Conservation (phyloP, 371 early-diverging fungal species). For the Conidiobolus incongruus region DNA sequence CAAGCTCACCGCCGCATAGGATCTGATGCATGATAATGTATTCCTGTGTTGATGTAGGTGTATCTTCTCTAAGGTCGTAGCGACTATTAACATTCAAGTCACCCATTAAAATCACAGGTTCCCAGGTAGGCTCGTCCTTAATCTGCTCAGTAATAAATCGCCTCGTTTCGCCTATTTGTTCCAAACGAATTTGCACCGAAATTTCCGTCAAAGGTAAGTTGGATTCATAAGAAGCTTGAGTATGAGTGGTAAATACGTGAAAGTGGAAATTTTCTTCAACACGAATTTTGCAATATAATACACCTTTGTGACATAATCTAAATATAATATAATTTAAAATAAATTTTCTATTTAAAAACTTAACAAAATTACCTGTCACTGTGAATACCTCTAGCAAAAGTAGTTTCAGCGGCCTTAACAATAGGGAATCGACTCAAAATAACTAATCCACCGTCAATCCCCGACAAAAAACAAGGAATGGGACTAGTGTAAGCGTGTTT, state of each 20-base stretch:
- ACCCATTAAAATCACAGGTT: constrained; percentile 36
- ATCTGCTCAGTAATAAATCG: constrained; percentile 22
- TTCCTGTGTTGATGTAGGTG: constrained; percentile 20
- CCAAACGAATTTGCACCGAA: constrained; percentile 25
- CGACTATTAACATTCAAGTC: constrained; percentile 55
- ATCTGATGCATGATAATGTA: constrained; percentile 40
- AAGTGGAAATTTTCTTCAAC: constrained; percentile 18
- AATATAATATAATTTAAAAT: not conserved
- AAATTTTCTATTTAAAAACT: not conserved
- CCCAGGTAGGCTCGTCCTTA: constrained; percentile 13
- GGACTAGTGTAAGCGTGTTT: constrained; percentile 23
- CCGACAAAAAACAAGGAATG: constrained; percentile 27
- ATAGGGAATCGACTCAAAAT: constrained; percentile 51
- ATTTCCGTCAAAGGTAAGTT: constrained; percentile 16
- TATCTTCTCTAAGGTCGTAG: constrained; percentile 11
- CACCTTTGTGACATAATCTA: constrained; percentile 52
- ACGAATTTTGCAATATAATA: constrained; percentile 40
- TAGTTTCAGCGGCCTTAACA: constrained; percentile 19
- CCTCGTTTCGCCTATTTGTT: constrained; percentile 31
- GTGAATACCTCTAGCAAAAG: constrained; percentile 38
- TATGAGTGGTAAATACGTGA: constrained; percentile 61
- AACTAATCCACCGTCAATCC: constrained; percentile 60
- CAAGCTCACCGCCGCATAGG: constrained; percentile 24
- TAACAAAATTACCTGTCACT: constrained; percentile 28
- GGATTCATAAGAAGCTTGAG: constrained; percentile 44